These are phyloP conservation scores for Candida insectalens DNA, from an alignment of 805 yeast genomes.

Conservation along the genomic window DNA sequence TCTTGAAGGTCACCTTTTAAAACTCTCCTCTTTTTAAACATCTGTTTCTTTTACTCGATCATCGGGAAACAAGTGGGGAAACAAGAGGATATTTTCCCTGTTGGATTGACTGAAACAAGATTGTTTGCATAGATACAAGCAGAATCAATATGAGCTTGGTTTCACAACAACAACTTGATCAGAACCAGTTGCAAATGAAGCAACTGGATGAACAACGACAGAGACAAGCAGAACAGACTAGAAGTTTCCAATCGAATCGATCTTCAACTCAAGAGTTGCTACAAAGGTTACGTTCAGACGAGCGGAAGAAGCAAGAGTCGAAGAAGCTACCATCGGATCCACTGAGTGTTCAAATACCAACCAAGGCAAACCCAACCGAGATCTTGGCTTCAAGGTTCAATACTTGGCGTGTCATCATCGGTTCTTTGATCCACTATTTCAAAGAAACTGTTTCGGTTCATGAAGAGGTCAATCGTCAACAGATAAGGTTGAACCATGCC, in stretches of 20 bases:
- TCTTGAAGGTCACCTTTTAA: no score
- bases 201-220: slow-evolving; percentile 33
- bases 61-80: no score
- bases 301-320: slow-evolving; percentile 5
- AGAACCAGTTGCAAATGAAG: slow-evolving; percentile 36
- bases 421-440: slow-evolving; percentile 65
- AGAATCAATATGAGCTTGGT: slow-evolving; percentile 25
- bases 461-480: slow-evolving; percentile 82
- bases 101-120: no score
- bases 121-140: no score
- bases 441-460: slow-evolving; percentile 76
- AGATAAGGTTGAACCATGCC: slow-evolving; percentile 71
- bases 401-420: slow-evolving; percentile 77
- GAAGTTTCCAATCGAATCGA: slow-evolving; percentile 26
- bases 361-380: slow-evolving; percentile 73
- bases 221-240: slow-evolving; percentile 33
- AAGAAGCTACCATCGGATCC: slow-evolving; percentile 40
- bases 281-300: slow-evolving; percentile 13
- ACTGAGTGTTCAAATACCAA: slow-evolving; percentile 40
- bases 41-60: no score
- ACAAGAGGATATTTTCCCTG: no score
- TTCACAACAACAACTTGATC: slow-evolving; percentile 35
- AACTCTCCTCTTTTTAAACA: no score
- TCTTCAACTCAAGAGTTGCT: slow-evolving; percentile 21
- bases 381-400: slow-evolving; percentile 73